Percentiles rank a stretch among this genome's conserved stretches.
These are phyloP conservation scores for Akanthomyces lecanii DNA, from an alignment of 2,329 filamentous ascomycete species.

Conservation along the genomic window DNA sequence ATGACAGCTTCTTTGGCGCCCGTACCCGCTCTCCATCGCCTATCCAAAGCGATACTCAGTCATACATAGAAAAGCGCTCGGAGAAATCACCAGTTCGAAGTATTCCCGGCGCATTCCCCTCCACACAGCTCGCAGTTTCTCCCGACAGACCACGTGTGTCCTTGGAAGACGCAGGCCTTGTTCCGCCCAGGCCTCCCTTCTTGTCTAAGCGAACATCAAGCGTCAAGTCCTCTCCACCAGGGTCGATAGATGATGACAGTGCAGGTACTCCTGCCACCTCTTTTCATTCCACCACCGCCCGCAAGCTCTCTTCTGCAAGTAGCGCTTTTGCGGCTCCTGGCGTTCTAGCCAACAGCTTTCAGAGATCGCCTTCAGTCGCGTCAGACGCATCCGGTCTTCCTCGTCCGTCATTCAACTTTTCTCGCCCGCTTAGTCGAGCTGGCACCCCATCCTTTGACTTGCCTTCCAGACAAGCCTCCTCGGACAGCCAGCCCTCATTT, in stretches of 20 bases:
- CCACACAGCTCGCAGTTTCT: constrained; percentile 32
- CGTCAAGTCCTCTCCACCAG: constrained; percentile 52
- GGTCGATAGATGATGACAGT: constrained; percentile 68
- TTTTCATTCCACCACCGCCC: constrained; percentile 60
- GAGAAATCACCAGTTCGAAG: constrained; percentile 30
- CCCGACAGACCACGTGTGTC: constrained; percentile 44
- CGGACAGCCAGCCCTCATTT: constrained; percentile 63
- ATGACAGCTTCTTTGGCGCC: constrained; percentile 44
- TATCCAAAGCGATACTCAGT: constrained; percentile 38
- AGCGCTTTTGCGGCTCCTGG: constrained; percentile 41
- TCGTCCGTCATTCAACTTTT: constrained; percentile 87
- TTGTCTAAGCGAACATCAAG: constrained; percentile 55
- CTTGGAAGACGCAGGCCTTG: constrained; percentile 48
- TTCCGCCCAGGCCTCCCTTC: constrained; percentile 43
- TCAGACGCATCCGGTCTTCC: constrained; percentile 75
- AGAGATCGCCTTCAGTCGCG: constrained; percentile 76
- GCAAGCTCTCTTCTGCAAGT: constrained; percentile 73
- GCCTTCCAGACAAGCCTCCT: constrained; percentile 59
- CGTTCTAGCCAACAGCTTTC: constrained; percentile 60
- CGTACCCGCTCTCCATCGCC: constrained; percentile 57
- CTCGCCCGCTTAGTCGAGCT: constrained; percentile 76
- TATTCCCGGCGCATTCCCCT: constrained; percentile 32
- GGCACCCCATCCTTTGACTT: constrained; percentile 56
- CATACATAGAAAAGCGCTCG: constrained; percentile 26
- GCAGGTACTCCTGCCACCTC: constrained; percentile 49